Conservation (phyloP, 768 basidiomycete species). For the Suillus cothurnatus region DNA sequence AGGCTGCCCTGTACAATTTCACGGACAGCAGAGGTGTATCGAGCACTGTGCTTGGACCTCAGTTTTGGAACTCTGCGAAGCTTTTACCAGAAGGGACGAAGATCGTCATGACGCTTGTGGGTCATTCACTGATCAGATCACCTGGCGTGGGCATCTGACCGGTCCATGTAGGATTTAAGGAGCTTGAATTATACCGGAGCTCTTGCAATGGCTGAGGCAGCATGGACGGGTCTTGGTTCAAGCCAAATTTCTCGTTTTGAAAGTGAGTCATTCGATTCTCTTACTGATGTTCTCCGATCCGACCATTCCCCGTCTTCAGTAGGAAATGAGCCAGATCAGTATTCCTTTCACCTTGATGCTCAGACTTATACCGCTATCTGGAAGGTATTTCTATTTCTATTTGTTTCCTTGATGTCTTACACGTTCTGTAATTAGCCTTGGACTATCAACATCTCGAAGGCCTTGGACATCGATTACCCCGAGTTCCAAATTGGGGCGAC, state of each 20-base stretch:
- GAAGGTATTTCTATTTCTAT: constrained; percentile 37
- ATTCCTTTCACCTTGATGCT: constrained; percentile 41
- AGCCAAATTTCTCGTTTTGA: constrained; percentile 45
- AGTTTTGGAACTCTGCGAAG: constrained; percentile 48
- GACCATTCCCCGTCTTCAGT: constrained; percentile 28
- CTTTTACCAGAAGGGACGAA: constrained; percentile 49
- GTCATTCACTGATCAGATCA: constrained; percentile 9
- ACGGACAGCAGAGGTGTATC: constrained; percentile 45
- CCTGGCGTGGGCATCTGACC: background rate
- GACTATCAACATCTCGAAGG: constrained; percentile 49
- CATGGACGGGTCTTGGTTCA: constrained; percentile 38
- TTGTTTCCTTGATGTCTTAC: background rate
- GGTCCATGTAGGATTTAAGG: constrained; percentile 41
- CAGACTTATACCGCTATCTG: constrained; percentile 47
- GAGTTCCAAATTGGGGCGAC: constrained; percentile 53
- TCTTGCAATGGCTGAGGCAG: constrained; percentile 45
- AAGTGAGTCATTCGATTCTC: constrained; percentile 31
- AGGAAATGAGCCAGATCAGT: constrained; percentile 60
- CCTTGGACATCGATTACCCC: constrained; percentile 40
- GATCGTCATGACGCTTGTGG: constrained; percentile 47
- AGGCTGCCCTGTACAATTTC: constrained; percentile 37
- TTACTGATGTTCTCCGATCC: background rate
- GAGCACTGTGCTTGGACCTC: constrained; percentile 54
- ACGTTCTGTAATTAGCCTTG: constrained; percentile 37
- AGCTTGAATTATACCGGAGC: constrained; percentile 46